Conservation (phyloP, 768 basidiomycete genomes). For the Obba rivulosa region DNA sequence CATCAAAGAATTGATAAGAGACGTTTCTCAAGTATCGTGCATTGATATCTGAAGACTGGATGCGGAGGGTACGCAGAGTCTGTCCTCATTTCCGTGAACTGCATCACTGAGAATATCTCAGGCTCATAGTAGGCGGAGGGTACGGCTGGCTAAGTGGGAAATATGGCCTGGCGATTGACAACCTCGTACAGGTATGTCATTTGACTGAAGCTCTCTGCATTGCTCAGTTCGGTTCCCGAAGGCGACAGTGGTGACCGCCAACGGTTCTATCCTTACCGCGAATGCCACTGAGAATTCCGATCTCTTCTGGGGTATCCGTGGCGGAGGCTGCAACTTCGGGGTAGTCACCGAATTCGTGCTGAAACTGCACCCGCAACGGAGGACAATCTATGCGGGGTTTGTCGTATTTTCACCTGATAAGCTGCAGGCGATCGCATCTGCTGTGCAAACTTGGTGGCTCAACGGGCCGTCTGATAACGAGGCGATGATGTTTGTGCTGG, state of each 20-base stretch:
- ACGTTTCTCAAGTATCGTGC: neutral
- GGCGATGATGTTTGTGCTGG: conserved; percentile 29
- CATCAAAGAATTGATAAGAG: too few species aligned
- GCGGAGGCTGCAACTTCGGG: conserved; percentile 51
- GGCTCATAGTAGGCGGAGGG: conserved; percentile 49
- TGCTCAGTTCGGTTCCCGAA: too few species aligned
- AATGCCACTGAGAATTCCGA: conserved; percentile 29
- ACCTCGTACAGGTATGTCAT: conserved; percentile 29
- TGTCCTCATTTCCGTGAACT: neutral
- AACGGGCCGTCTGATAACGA: conserved; percentile 32
- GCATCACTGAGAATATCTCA: conserved; percentile 10
- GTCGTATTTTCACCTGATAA: conserved; percentile 28
- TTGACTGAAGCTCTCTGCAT: too few species aligned
- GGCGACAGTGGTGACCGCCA: conserved; percentile 42
- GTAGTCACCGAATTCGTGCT: conserved; percentile 46
- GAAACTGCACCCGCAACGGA: conserved; percentile 44
- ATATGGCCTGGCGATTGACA: conserved; percentile 44
- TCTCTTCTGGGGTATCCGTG: conserved; percentile 50
- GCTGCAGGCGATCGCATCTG: conserved; percentile 21
- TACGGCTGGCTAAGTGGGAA: conserved; percentile 43
- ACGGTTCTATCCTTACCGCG: conserved; percentile 33
- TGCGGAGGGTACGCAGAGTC: conserved; percentile 38
- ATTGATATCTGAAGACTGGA: too few species aligned
- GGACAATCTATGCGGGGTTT: conserved; percentile 40
- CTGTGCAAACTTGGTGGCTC: conserved; percentile 31